Evolutionary conservation across 768 basidiomycete genomes (phyloP).

Genomic region (Auriculariales sp.): DNA sequence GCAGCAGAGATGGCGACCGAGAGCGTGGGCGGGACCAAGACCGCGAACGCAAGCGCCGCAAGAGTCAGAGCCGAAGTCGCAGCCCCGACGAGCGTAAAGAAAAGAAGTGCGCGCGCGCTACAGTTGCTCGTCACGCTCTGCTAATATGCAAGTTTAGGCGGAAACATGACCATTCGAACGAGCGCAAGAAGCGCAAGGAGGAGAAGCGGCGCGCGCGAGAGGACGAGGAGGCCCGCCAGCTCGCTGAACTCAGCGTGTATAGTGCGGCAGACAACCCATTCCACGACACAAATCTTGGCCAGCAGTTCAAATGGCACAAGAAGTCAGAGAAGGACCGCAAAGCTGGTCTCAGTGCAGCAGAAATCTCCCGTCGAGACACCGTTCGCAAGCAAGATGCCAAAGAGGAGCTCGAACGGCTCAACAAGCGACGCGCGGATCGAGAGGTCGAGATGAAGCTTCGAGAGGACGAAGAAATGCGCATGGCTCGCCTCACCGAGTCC

Average conservation of each 20-base stretch:
- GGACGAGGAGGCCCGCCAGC: conserved; percentile 81
- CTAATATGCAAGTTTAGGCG: conserved; percentile 28
- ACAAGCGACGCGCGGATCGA: conserved; percentile 77
- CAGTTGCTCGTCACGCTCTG: no score
- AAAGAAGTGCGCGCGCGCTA: conserved; percentile 35
- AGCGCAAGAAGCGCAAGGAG: conserved; percentile 68
- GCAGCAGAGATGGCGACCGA: not conserved
- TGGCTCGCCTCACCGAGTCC: conserved; percentile 82
- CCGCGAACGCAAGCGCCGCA: conserved; percentile 4
- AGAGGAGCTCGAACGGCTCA: conserved; percentile 87
- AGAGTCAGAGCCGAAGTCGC: conserved; percentile 20
- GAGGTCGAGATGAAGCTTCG: conserved; percentile 78
- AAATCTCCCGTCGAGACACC: conserved; percentile 67
- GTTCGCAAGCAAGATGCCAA: conserved; percentile 78
- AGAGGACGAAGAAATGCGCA: conserved; percentile 85
- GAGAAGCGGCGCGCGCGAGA: conserved; percentile 75
- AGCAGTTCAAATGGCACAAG: conserved; percentile 98
- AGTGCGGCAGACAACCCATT: conserved; percentile 96
- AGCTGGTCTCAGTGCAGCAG: conserved; percentile 62
- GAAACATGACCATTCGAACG: conserved; percentile 78
- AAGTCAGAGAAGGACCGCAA: conserved; percentile 94
- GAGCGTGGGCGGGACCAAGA: not conserved
- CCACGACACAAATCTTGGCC: conserved; percentile 90
- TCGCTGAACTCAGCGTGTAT: conserved; percentile 92
- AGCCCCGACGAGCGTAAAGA: conserved; percentile 22